These are phyloP conservation scores for Hanseniaspora guilliermondii DNA, from an alignment of 805 yeast genomes.

Conservation along the genomic window DNA sequence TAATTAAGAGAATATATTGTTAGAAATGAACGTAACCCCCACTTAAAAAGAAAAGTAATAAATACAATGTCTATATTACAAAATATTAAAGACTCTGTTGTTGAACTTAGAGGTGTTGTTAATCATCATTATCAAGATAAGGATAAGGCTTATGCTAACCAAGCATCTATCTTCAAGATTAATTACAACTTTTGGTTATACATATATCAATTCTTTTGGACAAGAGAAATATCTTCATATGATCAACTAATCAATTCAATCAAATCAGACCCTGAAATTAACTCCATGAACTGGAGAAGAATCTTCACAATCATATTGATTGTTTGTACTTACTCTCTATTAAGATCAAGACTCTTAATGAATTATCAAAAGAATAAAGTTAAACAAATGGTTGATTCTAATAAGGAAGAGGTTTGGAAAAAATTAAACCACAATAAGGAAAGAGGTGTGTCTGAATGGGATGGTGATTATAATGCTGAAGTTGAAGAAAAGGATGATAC, in stretches of 20 bases:
- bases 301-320: conserved; percentile 27
- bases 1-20: no score
- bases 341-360: conserved; percentile 41
- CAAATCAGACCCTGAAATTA: conserved; percentile 1
- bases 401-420: conserved; percentile 14
- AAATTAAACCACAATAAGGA: conserved; percentile 6
- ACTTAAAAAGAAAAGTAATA: not conserved
- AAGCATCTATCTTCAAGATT: conserved; percentile 10
- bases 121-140: conserved; percentile 9
- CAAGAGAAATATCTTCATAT: not conserved
- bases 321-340: conserved; percentile 50
- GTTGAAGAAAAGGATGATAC: conserved; percentile 29
- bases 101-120: conserved; percentile 9
- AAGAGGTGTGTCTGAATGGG: conserved; percentile 13
- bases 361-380: conserved; percentile 40
- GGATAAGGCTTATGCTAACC: not conserved
- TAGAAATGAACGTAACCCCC: no score
- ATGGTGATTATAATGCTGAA: conserved; percentile 24
- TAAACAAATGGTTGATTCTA: conserved; percentile 28
- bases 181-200: conserved; percentile 11
- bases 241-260: not conserved
- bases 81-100: not conserved
- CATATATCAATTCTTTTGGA: conserved; percentile 3
- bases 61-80: conserved; percentile 1
- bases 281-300: conserved; percentile 19